Evolutionary conservation across 805 yeast genomes (phyloP), one percentile per base, ranked within the genome.

Genomic region (Zygosaccharomyces lentus): DNA sequence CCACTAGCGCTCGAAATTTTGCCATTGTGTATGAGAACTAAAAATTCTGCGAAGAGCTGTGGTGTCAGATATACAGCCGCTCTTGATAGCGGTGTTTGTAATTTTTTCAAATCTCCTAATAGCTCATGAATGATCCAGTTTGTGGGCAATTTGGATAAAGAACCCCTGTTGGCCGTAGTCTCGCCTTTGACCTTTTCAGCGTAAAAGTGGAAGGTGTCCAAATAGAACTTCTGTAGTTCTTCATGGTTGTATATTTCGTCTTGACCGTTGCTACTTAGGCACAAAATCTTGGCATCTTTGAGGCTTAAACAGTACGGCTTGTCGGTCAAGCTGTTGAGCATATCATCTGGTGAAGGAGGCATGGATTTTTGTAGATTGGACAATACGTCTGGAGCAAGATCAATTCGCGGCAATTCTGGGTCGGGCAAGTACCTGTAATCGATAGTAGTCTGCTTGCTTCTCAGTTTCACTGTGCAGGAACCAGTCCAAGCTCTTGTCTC

Each of bases 401-500:
- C 48, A 3, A 90, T 66, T 1, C 67, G 64, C 0, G 93, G 89
- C 25, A 93, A 68, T 62, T 93, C 99, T 1, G 95, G 87, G 62
- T 93, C 99, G 0, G 98, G 96, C 75, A 91, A 83, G 61, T 89
- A 93, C 56, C 98, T 72, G 65, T 93, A 93, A 64, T 93, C 99
- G 9, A 86, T 75, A 0, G 87, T 77, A 32, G 78, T 77, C 62
- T 91, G 97, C 58, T 93, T 93, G 3, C 78, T 72, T 59, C 99
- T 77, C 41, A 84, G 67, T 41, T 76, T 73, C 37, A 75, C 71
- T 0, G 98, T 91, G 34, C 71, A 68, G 2, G 65, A 65, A 2
- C 96, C 97, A 57, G 84, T 82, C 96, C 97, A 93, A 15, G 96
- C 93, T 59, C 97, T 75, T 0, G 99, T 93, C 58, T 90, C 96